Base-by-base conservation (phyloP, 352 stramenopile species). In the Hyaloperonospora brassicae region DNA sequence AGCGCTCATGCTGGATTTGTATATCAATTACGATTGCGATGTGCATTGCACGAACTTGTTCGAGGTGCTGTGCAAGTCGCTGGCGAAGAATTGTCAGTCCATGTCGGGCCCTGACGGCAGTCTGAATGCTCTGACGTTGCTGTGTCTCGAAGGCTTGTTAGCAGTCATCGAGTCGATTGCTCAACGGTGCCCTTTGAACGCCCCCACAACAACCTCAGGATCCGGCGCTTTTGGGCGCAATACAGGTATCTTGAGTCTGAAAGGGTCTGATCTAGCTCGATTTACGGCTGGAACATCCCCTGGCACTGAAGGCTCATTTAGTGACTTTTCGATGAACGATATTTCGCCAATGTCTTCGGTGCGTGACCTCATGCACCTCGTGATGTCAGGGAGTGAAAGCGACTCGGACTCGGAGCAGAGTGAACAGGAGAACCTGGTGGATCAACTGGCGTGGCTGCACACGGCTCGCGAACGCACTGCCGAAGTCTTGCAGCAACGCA, bases 11-110 rank as follows among this genome's bases (percentile, higher is more conserved):
- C 81, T 97, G 24, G 96, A 99, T 64, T 64, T 99, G 10, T 99
- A 99, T 69, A 91, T 98, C 49, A 99, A 99, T 72, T 99, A 99
- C 72, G 97, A 99, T 72, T 99, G 96, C 65, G 95, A 98, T 61
- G 91, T 99, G 24, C 84, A 98, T 55, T 98, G 96, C 68, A 98
- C 94, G 9, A 99, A 99, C 64, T 79, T 99, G 7, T 99, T 98
- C 66, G 96, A 98, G 64, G 88, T 90, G 38, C 84, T 99, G 48
- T 98, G 90, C 67, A 94, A 91, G 47, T 95, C 89, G 6, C 77
- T 99, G 14, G 84, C 88, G 14, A 84, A 86, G 38, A 93, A 93
- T 52, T 90, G 83, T 50, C 74, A 91, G 55, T 81, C 61, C 8
- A 88, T 88, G 72, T 75, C 78, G 38, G 75, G 73, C 22, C 52